Evolutionary conservation across 345 rosid genomes (phyloP), one percentile per base, ranked within the genome.

Genomic region (Salix koriyanagi): DNA sequence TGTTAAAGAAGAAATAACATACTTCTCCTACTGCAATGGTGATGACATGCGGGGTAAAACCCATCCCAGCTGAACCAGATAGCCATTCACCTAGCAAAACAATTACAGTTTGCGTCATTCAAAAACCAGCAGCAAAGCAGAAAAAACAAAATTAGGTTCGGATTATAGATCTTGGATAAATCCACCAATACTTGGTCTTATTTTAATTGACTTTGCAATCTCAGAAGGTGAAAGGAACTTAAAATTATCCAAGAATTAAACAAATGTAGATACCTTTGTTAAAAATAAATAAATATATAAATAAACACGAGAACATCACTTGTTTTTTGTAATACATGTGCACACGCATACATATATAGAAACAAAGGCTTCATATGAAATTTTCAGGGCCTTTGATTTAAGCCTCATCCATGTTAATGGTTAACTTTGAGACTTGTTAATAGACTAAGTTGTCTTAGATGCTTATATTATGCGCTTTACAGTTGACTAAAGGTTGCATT

Each of bases 11-110:
- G 75, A 74, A 65, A 52, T 18, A 16, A 70, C 89, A 78, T 89
- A 93, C 97, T 82, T 93, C 97, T 85, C 97, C 97, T 68, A 86
- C 82, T 46, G 92, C 91, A 77, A 90, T 86, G 4, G 90, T 74
- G 79, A 93, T 87, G 80, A 91, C 80, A 69, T 91, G 96, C 6
- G 96, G 94, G 44, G 92, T 90, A 83, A 91, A 93, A 73, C 96
- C 94, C 82, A 89, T 84, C 73, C 97, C 96, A 42, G 97, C 91
- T 2, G 96, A 83, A 75, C 93, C 91, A 73, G 94, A 89, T 70
- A 90, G 80, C 85, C 86, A 83, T 75, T 79, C 88, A 82, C 97
- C 97, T 93, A 52, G 70, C 84, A 86, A 85, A 74, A 85, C 52
- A 84, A 58, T 71, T 79, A 58, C 41, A 81, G 61, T 76, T 72